A percentile compares a stretch with the other conserved stretches of the same genome.
phyloP scores from a whole-genome alignment of 1,139 yeast genomes.

The Candida tetrigidarum region DNA sequence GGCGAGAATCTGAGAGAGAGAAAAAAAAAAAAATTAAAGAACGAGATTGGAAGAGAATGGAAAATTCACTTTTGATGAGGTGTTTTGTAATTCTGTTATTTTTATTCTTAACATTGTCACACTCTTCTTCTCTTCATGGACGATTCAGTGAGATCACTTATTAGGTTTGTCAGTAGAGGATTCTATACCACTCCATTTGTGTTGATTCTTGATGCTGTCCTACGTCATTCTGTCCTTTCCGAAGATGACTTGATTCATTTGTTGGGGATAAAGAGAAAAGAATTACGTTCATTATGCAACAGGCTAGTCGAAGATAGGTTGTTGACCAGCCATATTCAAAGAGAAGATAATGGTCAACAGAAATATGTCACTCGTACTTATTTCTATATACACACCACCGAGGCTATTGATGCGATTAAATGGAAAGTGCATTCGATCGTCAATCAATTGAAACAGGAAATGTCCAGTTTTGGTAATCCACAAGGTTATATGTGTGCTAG shows the following conservation, averaged over 20 bases:
- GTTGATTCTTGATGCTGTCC: conserved; percentile 84
- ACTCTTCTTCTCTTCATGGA: conserved; percentile 30
- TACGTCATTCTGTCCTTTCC: conserved; percentile 88
- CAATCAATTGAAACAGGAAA: conserved; percentile 74
- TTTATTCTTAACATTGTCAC: conserved; percentile 1
- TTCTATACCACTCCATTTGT: conserved; percentile 88
- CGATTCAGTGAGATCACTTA: conserved; percentile 45
- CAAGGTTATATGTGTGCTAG: conserved; percentile 93
- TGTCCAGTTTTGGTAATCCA: conserved; percentile 82
- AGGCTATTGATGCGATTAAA: conserved; percentile 93
- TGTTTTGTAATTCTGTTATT: background rate
- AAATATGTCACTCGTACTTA: conserved; percentile 76
- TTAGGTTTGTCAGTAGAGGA: conserved; percentile 75
- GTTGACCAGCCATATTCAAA: conserved; percentile 67
- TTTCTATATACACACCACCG: conserved; percentile 86
- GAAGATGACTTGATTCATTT: conserved; percentile 89
- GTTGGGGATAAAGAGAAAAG: conserved; percentile 85
- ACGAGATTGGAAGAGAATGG: background rate
- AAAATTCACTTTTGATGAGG: background rate
- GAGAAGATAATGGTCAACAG: conserved; percentile 78
- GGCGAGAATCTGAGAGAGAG: no score
- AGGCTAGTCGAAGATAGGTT: conserved; percentile 83
- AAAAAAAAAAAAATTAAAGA: no score
- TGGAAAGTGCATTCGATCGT: conserved; percentile 96
- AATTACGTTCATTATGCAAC: conserved; percentile 81